phyloP scores from a whole-genome alignment of 2,329 filamentous ascomycete species.

The Tympanopsis confertula region DNA sequence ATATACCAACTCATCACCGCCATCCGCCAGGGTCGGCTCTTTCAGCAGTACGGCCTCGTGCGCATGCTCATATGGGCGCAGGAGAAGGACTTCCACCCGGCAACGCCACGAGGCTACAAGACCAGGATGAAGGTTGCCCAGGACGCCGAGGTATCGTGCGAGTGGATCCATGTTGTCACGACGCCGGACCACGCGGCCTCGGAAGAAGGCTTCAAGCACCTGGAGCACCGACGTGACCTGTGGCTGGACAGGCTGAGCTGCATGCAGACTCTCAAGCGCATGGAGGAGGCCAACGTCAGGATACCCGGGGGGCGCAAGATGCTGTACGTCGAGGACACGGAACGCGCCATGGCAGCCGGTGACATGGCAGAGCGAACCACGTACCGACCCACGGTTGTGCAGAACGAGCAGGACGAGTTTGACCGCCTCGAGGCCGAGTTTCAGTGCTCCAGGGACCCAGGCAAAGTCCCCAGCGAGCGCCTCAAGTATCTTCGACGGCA shows the following conservation, averaged over 20 bases:
- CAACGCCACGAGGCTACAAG: slow-evolving; percentile 49
- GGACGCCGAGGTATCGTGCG: slow-evolving; percentile 47
- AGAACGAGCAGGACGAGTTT: slow-evolving; percentile 8
- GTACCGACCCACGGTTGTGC: slow-evolving; percentile 9
- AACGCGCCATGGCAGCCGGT: slow-evolving; percentile 8
- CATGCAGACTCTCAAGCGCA: slow-evolving; percentile 25
- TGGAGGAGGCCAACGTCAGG: slow-evolving; percentile 27
- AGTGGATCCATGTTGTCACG: slow-evolving; percentile 48
- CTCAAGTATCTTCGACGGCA: neutral
- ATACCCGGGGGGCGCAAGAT: slow-evolving; percentile 34
- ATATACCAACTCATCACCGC: slow-evolving; percentile 49
- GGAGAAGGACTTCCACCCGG: slow-evolving; percentile 40
- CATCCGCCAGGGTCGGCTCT: slow-evolving; percentile 43
- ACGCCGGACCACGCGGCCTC: slow-evolving; percentile 17
- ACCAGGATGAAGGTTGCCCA: slow-evolving; percentile 44
- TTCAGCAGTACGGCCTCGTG: slow-evolving; percentile 69
- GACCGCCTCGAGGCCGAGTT: neutral
- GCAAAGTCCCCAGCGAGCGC: neutral
- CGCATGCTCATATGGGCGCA: slow-evolving; percentile 67
- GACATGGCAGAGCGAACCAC: slow-evolving; percentile 4
- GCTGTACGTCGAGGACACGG: slow-evolving; percentile 11
- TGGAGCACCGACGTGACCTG: slow-evolving; percentile 26
- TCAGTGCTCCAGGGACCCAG: neutral
- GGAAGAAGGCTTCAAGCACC: slow-evolving; percentile 3
- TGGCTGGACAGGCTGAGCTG: slow-evolving; percentile 34